Evolutionary conservation across 202 grass and related monocot genomes (phyloP), one percentile per base, ranked within the genome.

Genomic region (Hordeum pubiflorum): DNA sequence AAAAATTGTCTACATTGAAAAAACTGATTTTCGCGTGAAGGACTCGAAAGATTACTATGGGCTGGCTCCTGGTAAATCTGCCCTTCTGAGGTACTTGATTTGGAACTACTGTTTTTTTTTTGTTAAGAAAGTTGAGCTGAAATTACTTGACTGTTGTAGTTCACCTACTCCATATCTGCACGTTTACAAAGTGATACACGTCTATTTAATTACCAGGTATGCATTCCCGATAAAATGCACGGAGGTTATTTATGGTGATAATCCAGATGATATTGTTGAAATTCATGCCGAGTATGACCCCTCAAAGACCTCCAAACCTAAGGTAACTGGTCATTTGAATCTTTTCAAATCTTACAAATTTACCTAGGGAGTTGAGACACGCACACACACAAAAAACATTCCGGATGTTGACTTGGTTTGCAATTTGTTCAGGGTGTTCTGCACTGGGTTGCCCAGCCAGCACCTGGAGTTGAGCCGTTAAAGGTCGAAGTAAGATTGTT

Each of bases 11-110:
- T 94, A 91, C 79, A 94, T 94, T 82, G 94, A 97, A 80, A 87
- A 76, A 72, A 81, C 94, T 63, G 94, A 97, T 89, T 97, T 97
- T 81, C 91, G 94, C 52, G 44, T 97, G 0, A 92, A 97, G 84
- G 94, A 97, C 70, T 97, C 91, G 0, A 97, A 97, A 85, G 89
- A 97, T 80, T 97, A 92, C 78, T 97, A 94, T 58, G 94, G 94
- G n/a, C 79, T 97, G 68, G 91, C 94, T 32, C 94, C 94, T 74
- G 91, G 89, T 52, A 97, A 97, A 97, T 86, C 91, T 73, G 87
- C 91, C 26, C 81, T 97, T 22, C 87, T 97, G 70, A 97, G 91
- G 94, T 88, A 92, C 86, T 72, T 63, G 55, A 34, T 46, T 23
- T 69, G 40, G 50, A 60, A 72, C 17, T 52, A 57, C 0, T 67